Conservation (phyloP, 441 rosid species). For the Populus tomentosa region DNA sequence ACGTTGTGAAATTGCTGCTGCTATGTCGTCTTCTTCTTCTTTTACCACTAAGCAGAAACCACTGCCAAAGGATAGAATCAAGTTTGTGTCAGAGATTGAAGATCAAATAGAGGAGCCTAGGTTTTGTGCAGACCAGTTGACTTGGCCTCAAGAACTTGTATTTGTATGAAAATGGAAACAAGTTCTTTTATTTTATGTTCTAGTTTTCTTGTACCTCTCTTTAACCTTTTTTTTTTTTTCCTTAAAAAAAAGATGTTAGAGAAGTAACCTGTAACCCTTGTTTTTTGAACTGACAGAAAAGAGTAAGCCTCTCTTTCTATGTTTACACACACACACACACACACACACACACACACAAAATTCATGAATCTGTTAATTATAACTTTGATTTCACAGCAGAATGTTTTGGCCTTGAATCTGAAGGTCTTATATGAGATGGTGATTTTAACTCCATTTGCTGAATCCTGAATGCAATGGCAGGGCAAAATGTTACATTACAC, state of each 20-base stretch:
- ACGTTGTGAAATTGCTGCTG: neutral
- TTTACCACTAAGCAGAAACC: neutral
- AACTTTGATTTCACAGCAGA: neutral
- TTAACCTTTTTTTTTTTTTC: neutral
- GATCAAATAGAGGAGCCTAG: constrained; percentile 5
- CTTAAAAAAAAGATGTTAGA: neutral
- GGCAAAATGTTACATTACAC: neutral
- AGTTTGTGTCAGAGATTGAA: neutral
- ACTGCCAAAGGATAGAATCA: neutral
- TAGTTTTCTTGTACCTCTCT: neutral
- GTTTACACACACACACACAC: neutral
- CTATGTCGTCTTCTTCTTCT: neutral
- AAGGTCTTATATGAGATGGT: neutral
- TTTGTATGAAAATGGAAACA: neutral
- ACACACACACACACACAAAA: neutral
- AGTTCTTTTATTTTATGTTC: neutral
- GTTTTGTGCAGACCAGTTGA: constrained; percentile 9
- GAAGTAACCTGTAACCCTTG: neutral
- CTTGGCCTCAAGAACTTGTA: constrained; percentile 5
- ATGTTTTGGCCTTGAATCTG: neutral
- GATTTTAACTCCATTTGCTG: neutral
- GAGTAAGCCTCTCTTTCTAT: neutral
- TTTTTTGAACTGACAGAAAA: neutral
- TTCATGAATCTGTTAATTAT: neutral
- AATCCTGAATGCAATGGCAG: neutral